Percentiles rank a stretch among this genome's conserved stretches.
These are phyloP conservation scores for Pythium dissotocum DNA, from an alignment of 352 stramenopile genomes.

Conservation along the genomic window DNA sequence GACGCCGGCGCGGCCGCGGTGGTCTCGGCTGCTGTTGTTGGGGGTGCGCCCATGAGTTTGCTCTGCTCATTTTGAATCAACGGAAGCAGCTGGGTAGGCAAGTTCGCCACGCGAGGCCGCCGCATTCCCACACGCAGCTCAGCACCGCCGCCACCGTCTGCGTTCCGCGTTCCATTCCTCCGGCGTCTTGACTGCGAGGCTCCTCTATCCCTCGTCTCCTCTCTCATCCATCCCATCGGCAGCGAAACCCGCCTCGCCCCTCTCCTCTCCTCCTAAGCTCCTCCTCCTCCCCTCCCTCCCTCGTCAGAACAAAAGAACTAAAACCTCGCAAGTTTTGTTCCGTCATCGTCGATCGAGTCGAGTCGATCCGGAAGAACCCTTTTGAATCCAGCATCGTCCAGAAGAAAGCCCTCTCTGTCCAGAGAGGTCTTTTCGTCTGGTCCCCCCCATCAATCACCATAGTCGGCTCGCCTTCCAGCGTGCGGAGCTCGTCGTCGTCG, in stretches of 20 bases:
- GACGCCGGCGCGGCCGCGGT: background rate
- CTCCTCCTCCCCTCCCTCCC: too few species aligned
- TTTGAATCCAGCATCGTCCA: slow-evolving; percentile 10
- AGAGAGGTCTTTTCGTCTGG: background rate
- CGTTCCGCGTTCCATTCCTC: too few species aligned
- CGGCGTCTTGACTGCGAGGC: too few species aligned
- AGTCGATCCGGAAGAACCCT: background rate
- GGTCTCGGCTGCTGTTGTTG: background rate
- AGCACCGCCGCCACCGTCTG: too few species aligned
- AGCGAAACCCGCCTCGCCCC: background rate
- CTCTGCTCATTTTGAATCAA: slow-evolving; percentile 27
- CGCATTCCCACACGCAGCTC: slow-evolving; percentile 6
- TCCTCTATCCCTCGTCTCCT: too few species aligned
- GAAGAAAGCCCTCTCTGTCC: background rate
- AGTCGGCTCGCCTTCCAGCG: slow-evolving; percentile 16
- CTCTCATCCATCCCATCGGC: too few species aligned
- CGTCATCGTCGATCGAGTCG: too few species aligned
- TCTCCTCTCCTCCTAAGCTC: background rate
- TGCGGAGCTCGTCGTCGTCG: slow-evolving; percentile 16
- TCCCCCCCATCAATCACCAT: slow-evolving; percentile 9
- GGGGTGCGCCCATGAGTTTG: slow-evolving; percentile 21
- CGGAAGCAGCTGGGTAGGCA: slow-evolving; percentile 17
- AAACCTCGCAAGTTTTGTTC: background rate
- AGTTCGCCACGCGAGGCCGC: background rate
- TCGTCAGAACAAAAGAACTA: background rate